These are phyloP conservation scores for Drosera capensis DNA, from an alignment of 148 eudicot species.

Conservation along the genomic window DNA sequence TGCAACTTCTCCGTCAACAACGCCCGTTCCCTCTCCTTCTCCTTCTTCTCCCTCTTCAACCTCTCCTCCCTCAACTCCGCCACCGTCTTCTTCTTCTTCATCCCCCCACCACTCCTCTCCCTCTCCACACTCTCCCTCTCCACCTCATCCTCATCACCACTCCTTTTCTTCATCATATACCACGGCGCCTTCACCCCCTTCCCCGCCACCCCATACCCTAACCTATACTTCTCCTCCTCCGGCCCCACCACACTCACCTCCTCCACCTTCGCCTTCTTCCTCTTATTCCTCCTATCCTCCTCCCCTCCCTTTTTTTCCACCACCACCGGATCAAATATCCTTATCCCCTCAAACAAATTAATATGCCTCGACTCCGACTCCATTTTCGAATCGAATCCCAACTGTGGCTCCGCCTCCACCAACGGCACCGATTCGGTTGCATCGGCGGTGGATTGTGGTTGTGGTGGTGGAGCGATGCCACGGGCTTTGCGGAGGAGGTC, in stretches of 20 bases:
- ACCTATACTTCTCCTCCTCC: constrained; percentile 72
- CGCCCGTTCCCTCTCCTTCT: constrained; percentile 61
- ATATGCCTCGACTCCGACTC: constrained; percentile 42
- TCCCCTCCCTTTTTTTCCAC: constrained; percentile 15
- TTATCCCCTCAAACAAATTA: constrained; percentile 82
- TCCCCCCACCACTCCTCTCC: no score
- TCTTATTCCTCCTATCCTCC: constrained; percentile 25
- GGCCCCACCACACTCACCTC: no score
- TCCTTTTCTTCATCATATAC: constrained; percentile 41
- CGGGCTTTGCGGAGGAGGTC: constrained; percentile 67
- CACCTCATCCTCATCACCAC: constrained; percentile 6
- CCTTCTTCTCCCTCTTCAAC: constrained; percentile 68
- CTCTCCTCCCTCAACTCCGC: constrained; percentile 82
- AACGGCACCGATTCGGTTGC: neutral
- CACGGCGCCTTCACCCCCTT: constrained; percentile 84
- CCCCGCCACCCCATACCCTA: constrained; percentile 82
- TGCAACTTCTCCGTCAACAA: constrained; percentile 30
- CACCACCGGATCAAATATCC: constrained; percentile 75
- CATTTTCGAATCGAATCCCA: no score
- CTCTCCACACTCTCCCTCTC: no score
- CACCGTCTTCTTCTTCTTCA: constrained; percentile 41
- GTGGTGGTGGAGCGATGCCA: constrained; percentile 28
- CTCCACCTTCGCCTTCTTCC: constrained; percentile 35
- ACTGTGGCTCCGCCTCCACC: constrained; percentile 1
- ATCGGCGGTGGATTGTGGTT: no score